These are phyloP conservation scores for Arxiozyma telluris DNA, from an alignment of 1,139 yeast species.

Conservation along the genomic window DNA sequence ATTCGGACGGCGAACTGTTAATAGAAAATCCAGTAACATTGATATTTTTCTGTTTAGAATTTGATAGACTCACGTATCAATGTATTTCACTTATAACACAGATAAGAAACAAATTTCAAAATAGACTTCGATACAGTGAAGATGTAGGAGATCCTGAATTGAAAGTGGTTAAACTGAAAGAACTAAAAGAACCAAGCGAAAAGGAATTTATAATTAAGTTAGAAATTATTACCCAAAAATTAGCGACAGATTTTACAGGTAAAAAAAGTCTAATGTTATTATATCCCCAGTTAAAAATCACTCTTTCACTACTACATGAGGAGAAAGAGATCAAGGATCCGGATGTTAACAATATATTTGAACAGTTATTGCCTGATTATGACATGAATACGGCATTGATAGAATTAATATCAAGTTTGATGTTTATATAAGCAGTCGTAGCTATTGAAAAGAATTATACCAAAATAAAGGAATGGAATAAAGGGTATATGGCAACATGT, in stretches of 20 bases:
- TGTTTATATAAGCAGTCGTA: neutral
- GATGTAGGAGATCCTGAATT: neutral
- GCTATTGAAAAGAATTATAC: too few species aligned
- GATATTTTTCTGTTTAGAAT: conserved; percentile 8
- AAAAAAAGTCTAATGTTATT: neutral
- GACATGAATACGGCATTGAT: conserved; percentile 6
- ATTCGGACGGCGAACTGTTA: neutral
- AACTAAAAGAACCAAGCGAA: conserved; percentile 1
- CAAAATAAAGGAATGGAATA: neutral
- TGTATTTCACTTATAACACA: neutral
- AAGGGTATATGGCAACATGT: neutral
- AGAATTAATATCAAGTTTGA: conserved; percentile 3
- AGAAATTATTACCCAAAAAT: neutral
- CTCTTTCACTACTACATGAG: neutral
- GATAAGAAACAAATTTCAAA: neutral
- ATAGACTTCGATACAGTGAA: neutral
- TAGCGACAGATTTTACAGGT: neutral
- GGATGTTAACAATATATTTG: conserved; percentile 5
- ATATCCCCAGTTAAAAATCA: conserved; percentile 4
- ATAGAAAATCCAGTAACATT: conserved; percentile 1
- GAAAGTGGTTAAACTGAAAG: neutral
- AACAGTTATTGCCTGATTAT: conserved; percentile 9
- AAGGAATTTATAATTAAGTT: neutral
- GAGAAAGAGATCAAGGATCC: conserved; percentile 1
- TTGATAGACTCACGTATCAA: conserved; percentile 7